Base-by-base conservation (phyloP, 1,139 yeast species). In the Zhuliangozyma parablackwelliae region DNA sequence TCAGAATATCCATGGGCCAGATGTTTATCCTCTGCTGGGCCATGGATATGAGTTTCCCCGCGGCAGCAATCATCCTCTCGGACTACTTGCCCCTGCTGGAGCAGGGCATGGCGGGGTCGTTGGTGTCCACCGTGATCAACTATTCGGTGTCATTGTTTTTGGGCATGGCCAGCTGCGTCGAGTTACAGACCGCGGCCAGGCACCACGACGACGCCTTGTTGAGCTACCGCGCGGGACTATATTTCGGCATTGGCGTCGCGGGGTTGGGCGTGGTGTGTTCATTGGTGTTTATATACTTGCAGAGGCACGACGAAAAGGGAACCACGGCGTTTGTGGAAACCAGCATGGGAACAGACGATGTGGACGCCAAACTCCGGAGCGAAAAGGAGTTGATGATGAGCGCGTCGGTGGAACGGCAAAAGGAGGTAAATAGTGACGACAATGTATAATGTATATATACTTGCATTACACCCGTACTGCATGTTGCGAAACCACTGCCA, bases 91-190 rank as follows among this genome's bases (percentile, higher is more conserved):
- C 82, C 0, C 50, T 56, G 38, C 63, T 65, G 37, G 72, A 74
- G 41, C 82, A 77, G 52, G 82, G 82, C 25, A 74, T 77, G 76
- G 81, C 80, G 1, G 80, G 80, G 1, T 75, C 81, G 1, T 53
- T 76, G 37, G 77, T 76, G 1, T 61, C 76, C 21, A 77, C 82
- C 0, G 72, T 75, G 42, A 66, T 72, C 10, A 76, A 75, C 49
- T 76, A 76, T 44, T 72, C 79, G 1, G 77, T 72, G 46, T 72
- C 80, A 0, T 51, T 77, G 7, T 68, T 73, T 37, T 57, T 76
- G 31, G 80, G 79, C n/a, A 60, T 75, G 30, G 73, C 72, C 7
- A 65, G 69, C 13, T 69, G 75, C 10, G 75, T 75, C 4, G 79
- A 76, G 45, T 50, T 54, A 1, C 63, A 69, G 37, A 58, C 67